A percentile compares a stretch with the other conserved stretches of the same genome.
Evolutionary conservation across 768 basidiomycete genomes (phyloP).

Genomic region (Russula lepida): DNA sequence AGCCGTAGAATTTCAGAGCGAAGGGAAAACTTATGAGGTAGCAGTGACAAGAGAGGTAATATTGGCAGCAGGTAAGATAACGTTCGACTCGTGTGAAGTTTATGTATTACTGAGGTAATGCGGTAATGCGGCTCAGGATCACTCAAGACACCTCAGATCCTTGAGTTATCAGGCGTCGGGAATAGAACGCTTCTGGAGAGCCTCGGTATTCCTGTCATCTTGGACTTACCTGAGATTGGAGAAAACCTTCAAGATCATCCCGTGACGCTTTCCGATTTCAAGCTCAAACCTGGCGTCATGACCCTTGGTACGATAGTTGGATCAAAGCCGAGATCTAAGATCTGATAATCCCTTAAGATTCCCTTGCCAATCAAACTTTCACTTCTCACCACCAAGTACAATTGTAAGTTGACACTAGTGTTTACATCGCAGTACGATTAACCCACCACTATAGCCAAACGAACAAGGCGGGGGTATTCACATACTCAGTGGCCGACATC

Average conservation of each 20-base stretch:
- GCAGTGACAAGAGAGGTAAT: slow-evolving; percentile 14
- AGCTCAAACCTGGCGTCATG: slow-evolving; percentile 7
- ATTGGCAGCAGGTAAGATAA: slow-evolving; percentile 9
- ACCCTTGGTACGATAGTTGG: slow-evolving; percentile 13
- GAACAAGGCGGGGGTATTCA: slow-evolving; percentile 10
- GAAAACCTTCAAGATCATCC: slow-evolving; percentile 21
- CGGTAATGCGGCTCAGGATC: slow-evolving; percentile 3
- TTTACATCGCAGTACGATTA: neutral
- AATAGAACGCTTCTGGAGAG: slow-evolving; percentile 14
- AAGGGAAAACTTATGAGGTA: slow-evolving; percentile 11
- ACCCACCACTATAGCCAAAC: slow-evolving; percentile 3
- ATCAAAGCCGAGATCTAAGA: neutral
- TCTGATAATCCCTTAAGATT: slow-evolving; percentile 7
- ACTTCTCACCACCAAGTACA: slow-evolving; percentile 9
- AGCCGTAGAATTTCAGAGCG: slow-evolving; percentile 12
- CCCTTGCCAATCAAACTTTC: slow-evolving; percentile 14
- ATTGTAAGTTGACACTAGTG: slow-evolving; percentile 3
- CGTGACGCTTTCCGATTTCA: slow-evolving; percentile 19
- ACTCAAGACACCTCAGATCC: slow-evolving; percentile 20
- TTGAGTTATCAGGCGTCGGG: slow-evolving; percentile 18
- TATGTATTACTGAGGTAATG: neutral
- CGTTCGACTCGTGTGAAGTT: neutral
- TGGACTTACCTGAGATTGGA: slow-evolving; percentile 19
- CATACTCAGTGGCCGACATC: slow-evolving; percentile 15
- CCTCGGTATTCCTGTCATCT: slow-evolving; percentile 14